Base-by-base conservation (phyloP, 106 monocot genomes). In the Dendrobium huoshanense region DNA sequence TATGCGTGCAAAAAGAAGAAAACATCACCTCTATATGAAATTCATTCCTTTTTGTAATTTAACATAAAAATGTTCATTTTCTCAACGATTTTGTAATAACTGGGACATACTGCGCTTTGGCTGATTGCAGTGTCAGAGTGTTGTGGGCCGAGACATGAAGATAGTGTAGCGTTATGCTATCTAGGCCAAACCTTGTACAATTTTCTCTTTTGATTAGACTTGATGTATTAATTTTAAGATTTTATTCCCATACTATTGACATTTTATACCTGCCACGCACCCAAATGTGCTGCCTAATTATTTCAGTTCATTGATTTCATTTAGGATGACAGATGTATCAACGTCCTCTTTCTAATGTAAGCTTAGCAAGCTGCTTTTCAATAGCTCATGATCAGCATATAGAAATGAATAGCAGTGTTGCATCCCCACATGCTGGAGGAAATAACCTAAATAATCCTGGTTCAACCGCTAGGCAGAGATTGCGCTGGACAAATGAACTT, bases 401-500 rank as follows among this genome's bases (percentile, higher is more conserved):
- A 9, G 74, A 74, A 74, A 74, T 74, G 74, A 74, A 74, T 74
- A 74, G 74, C 40, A 37, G 20, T n/a, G 16, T 43, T 43, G 44
- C 44, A 18, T 42, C 43, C 7, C 43, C 43, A 29, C 74, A 74
- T 44, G 42, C 16, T 44, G 43, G 43, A 42, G 74, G 41, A 19
- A 74, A 74, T 22, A 74, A 44, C 41, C 74, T 43, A 43, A 83
- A 78, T 68, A 87, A 83, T 44, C 74, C 84, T 19, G 67, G 51
- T 55, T 55, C 85, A 43, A 75, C 91, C 18, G 86, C 91, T 64
- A 83, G 88, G 48, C 91, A 91, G 74, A 86, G 91, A 7, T 82
- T 91, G 72, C 67, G 91, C 55, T 91, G 91, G 91, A 91, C 86
- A 58, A 75, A 91, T 84, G 91, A 91, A 22, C 88, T 91, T 59